phyloP scores from a whole-genome alignment of 208 protist species.

The Trypanosomatidae sp. region DNA sequence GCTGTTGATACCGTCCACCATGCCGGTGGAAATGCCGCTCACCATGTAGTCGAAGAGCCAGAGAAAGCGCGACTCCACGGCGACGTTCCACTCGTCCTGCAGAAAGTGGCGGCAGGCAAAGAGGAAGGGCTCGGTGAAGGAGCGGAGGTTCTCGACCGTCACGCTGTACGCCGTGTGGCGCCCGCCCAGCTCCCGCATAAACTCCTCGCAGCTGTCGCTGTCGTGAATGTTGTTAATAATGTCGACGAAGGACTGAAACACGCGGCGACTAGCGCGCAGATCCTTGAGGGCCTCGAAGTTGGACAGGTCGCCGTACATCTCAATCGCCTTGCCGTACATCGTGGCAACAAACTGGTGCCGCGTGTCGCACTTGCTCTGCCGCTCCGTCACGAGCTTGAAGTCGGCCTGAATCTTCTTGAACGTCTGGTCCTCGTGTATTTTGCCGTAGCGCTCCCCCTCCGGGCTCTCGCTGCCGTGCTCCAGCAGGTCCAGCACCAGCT shows the following conservation, averaged over 20 bases:
- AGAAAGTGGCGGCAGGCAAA: conserved; percentile 73
- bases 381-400: conserved; percentile 51
- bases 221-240: conserved; percentile 51
- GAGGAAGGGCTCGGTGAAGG: conserved; percentile 68
- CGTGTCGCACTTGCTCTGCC: conserved; percentile 44
- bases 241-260: conserved; percentile 56
- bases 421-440: conserved; percentile 40
- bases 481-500: conserved; percentile 47
- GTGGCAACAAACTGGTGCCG: conserved; percentile 56
- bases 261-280: conserved; percentile 36
- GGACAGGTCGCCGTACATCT: conserved; percentile 58
- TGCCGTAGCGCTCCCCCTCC: conserved; percentile 56
- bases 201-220: conserved; percentile 41
- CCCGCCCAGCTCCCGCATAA: conserved; percentile 52
- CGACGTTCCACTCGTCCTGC: conserved; percentile 67
- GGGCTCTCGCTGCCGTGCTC: conserved; percentile 48
- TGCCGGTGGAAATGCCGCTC: conserved; percentile 44
- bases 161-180: conserved; percentile 60
- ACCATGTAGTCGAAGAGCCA: conserved; percentile 54
- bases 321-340: conserved; percentile 72
- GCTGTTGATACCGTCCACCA: conserved; percentile 43
- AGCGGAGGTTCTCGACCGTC: conserved; percentile 39
- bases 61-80: conserved; percentile 63
- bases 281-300: conserved; percentile 61
- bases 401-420: conserved; percentile 54